Evolutionary conservation across 805 yeast genomes (phyloP).

Genomic region (Saturnispora dispora): DNA sequence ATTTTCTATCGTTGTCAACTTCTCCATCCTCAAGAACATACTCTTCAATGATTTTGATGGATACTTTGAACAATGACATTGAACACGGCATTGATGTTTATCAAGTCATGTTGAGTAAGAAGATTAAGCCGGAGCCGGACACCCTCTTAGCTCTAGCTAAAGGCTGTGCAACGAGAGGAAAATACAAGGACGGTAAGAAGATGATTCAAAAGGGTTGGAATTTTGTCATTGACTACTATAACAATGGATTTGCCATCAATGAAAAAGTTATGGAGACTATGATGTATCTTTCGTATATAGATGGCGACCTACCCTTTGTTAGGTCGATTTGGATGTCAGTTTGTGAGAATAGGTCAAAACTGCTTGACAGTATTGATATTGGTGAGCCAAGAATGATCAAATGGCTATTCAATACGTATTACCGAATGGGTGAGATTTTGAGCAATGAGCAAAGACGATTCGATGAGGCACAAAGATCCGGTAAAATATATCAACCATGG

Average conservation of each 20-base stretch:
- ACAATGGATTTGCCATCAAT: slow-evolving; percentile 27
- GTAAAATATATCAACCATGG: slow-evolving; percentile 16
- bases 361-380: slow-evolving; percentile 12
- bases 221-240: slow-evolving; percentile 56
- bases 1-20: slow-evolving; percentile 57
- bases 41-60: slow-evolving; percentile 59
- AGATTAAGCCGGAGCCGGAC: slow-evolving; percentile 30
- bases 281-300: slow-evolving; percentile 67
- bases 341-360: slow-evolving; percentile 19
- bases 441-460: background rate
- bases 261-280: slow-evolving; percentile 51
- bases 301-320: slow-evolving; percentile 66
- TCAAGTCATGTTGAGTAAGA: slow-evolving; percentile 47
- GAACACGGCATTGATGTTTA: slow-evolving; percentile 71
- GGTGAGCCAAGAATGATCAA: slow-evolving; percentile 22
- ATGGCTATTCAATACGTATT: slow-evolving; percentile 38
- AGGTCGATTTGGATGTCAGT: slow-evolving; percentile 49
- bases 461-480: slow-evolving; percentile 8
- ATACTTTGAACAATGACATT: slow-evolving; percentile 51
- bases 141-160: slow-evolving; percentile 52
- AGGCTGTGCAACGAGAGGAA: slow-evolving; percentile 49
- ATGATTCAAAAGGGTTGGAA: slow-evolving; percentile 64
- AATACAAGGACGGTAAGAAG: slow-evolving; percentile 18
- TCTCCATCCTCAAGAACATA: slow-evolving; percentile 64
- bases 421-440: slow-evolving; percentile 8